Conservation (phyloP, 2,329 filamentous ascomycete species). For the Fusarium coffeatum region DNA sequence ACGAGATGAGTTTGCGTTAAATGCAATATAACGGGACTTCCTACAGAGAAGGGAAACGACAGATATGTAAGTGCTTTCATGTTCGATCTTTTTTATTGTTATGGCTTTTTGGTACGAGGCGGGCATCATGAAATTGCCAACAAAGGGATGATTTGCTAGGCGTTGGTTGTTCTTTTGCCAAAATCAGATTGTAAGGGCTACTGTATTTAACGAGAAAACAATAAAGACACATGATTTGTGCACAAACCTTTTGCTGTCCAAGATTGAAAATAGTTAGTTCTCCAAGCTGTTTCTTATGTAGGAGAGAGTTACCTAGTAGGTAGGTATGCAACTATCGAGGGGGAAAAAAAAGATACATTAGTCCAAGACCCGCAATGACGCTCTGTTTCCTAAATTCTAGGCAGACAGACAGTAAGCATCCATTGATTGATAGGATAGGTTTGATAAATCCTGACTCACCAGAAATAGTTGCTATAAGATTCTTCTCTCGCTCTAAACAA, state of each 20-base stretch:
- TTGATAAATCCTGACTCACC: conserved; percentile 15
- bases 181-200: neutral
- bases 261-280: neutral
- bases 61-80: neutral
- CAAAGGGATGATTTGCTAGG: neutral
- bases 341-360: neutral
- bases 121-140: neutral
- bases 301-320: too few species aligned
- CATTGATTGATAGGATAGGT: neutral
- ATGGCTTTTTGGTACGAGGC: neutral
- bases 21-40: neutral
- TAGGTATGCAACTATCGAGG: conserved; percentile 14
- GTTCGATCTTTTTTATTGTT: neutral
- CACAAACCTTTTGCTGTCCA: neutral
- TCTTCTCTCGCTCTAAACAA: neutral
- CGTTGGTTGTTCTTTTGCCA: neutral
- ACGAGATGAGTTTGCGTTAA: neutral
- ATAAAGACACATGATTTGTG: neutral
- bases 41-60: neutral
- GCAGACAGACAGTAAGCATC: neutral
- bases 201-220: neutral
- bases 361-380: conserved; percentile 25
- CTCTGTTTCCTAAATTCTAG: neutral
- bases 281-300: neutral
- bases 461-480: neutral